These are phyloP conservation scores for Papiliotrema terrestris DNA, from an alignment of 1,284 basidiomycete genomes.

Conservation along the genomic window DNA sequence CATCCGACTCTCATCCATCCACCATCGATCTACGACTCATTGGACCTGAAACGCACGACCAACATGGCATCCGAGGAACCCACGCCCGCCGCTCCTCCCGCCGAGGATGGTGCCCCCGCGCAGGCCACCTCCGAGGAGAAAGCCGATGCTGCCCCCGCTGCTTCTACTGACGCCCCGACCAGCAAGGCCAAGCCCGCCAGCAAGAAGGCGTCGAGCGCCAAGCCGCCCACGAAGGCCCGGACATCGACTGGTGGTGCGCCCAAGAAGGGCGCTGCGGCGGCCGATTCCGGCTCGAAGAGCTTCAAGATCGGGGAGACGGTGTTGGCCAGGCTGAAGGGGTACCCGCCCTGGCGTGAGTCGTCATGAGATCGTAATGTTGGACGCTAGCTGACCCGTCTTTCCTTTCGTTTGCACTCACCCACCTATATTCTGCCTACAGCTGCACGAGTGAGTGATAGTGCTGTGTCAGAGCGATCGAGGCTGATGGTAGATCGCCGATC, in stretches of 20 bases:
- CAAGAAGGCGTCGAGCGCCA: constrained; percentile 9
- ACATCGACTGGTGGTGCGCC: constrained; percentile 7
- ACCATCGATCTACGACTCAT: too few relatives aligned
- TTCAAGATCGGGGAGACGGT: constrained; percentile 74
- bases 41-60: too few relatives aligned
- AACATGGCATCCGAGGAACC: constrained; percentile 6
- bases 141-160: constrained; percentile 2
- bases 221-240: background rate
- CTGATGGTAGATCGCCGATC: constrained; percentile 34
- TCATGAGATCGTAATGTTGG: background rate
- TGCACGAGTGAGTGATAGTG: constrained; percentile 26
- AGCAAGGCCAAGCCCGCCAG: background rate
- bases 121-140: constrained; percentile 5
- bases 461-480: background rate
- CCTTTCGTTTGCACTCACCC: background rate
- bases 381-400: constrained; percentile 7
- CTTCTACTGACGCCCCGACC: constrained; percentile 1
- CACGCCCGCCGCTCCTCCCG: constrained; percentile 3
- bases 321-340: constrained; percentile 88
- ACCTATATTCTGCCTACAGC: constrained; percentile 12
- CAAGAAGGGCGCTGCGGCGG: constrained; percentile 15
- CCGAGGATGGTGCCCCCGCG: constrained; percentile 9
- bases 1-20: background rate
- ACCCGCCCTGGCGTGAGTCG: constrained; percentile 70
- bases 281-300: constrained; percentile 26